Percentiles rank a stretch among this genome's conserved stretches.
These are phyloP conservation scores for Catunica adiposa DNA, from an alignment of 2,329 filamentous ascomycete genomes.

Conservation along the genomic window DNA sequence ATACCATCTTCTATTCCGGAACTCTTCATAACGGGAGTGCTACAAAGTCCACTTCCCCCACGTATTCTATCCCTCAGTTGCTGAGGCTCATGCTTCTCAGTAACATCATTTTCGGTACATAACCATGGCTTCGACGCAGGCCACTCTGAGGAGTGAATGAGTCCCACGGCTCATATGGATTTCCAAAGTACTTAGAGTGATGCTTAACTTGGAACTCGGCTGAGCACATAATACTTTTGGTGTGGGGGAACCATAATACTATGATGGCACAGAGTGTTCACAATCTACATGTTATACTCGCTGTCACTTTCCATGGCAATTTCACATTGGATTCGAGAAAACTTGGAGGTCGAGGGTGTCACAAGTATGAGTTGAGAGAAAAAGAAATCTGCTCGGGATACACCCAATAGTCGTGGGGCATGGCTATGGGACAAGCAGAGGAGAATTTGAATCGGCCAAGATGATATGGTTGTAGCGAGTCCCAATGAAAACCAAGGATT, in stretches of 20 bases:
- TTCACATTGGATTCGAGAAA: constrained; percentile 20
- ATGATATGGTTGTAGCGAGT: constrained; percentile 36
- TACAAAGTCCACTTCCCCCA: constrained; percentile 16
- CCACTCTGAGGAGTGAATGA: constrained; percentile 27
- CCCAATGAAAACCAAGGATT: constrained; percentile 51
- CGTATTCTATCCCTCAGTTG: constrained; percentile 33
- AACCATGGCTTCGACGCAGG: constrained; percentile 37
- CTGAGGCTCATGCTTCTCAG: constrained; percentile 15
- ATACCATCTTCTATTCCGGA: constrained; percentile 16
- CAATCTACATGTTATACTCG: constrained; percentile 50
- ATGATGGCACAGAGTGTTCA: constrained; percentile 44
- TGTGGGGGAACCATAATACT: constrained; percentile 47
- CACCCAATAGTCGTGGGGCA: constrained; percentile 57
- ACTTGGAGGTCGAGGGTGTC: constrained; percentile 38
- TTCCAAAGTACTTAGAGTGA: constrained; percentile 26
- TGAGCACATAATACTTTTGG: constrained; percentile 42
- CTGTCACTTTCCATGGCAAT: constrained; percentile 17
- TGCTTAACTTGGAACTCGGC: constrained; percentile 42
- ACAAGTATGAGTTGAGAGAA: constrained; percentile 46
- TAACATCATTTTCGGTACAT: constrained; percentile 14
- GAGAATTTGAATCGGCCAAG: constrained; percentile 42
- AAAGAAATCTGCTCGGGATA: constrained; percentile 35
- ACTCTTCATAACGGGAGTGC: constrained; percentile 33
- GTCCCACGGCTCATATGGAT: constrained; percentile 35
- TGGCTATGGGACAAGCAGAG: constrained; percentile 42